Evolutionary conservation across 2,329 filamentous ascomycete genomes (phyloP).

Genomic region (Aspergillus carbonarius): DNA sequence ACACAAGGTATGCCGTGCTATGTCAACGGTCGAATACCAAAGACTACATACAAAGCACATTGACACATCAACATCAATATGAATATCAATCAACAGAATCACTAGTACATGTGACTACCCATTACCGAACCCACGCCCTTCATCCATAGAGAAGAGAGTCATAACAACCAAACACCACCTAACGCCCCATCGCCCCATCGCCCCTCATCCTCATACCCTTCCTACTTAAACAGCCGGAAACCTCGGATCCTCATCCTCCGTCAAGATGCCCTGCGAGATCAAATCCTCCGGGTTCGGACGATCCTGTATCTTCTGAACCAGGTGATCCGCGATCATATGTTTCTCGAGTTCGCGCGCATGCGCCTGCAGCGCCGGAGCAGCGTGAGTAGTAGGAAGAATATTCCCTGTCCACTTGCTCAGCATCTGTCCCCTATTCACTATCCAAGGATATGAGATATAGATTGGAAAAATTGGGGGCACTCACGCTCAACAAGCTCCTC

Average conservation of each 20-base stretch:
- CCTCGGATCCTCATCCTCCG: slow-evolving; percentile 56
- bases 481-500: slow-evolving; percentile 77
- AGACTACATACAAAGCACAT: not conserved
- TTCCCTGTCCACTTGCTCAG: not conserved
- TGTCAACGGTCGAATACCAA: too few relatives aligned
- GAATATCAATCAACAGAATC: not conserved
- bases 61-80: not conserved
- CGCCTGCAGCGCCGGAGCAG: slow-evolving; percentile 75
- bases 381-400: slow-evolving; percentile 69
- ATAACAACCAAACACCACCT: not conserved
- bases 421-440: not conserved
- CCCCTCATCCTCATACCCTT: not conserved
- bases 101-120: not conserved
- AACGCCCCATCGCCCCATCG: not conserved
- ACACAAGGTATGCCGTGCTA: too few relatives aligned
- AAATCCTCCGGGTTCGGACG: slow-evolving; percentile 74
- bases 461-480: slow-evolving; percentile 28
- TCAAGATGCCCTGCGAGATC: slow-evolving; percentile 76
- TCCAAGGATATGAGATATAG: not conserved
- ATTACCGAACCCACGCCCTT: not conserved
- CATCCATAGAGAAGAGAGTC: not conserved
- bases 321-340: slow-evolving; percentile 80
- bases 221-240: slow-evolving; percentile 11
- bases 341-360: slow-evolving; percentile 82
- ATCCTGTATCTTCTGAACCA: slow-evolving; percentile 82